phyloP scores from a whole-genome alignment of 495 filamentous ascomycete species.

The Venustampulla echinocandica region DNA sequence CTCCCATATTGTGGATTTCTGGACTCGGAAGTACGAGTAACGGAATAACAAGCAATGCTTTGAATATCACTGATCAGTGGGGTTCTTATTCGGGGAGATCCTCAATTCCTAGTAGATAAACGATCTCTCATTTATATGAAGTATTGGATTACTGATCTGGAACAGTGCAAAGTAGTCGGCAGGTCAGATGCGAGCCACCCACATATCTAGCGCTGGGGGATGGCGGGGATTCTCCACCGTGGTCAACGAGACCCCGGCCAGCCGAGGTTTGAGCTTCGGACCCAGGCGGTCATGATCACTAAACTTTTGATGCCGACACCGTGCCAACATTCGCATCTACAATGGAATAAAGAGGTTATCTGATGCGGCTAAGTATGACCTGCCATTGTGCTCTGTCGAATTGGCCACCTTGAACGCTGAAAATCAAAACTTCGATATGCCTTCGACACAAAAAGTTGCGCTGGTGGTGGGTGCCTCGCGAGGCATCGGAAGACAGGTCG shows the following conservation, averaged over 20 bases:
- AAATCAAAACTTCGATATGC: conserved; percentile 14
- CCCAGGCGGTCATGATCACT: conserved; percentile 9
- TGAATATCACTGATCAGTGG: no score
- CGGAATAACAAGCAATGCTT: no score
- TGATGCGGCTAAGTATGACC: not conserved
- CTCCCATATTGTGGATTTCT: conserved; percentile 34
- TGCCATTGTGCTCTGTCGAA: not conserved
- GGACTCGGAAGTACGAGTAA: not conserved
- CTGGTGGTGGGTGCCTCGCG: conserved; percentile 66
- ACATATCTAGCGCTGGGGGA: no score
- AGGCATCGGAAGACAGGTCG: conserved; percentile 72
- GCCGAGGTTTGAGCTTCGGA: conserved; percentile 4
- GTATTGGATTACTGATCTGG: no score
- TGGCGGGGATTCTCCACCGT: no score
- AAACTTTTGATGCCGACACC: conserved; percentile 1
- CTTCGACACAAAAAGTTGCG: conserved; percentile 38
- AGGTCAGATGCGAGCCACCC: no score
- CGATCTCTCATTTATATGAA: no score
- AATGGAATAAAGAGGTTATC: no score
- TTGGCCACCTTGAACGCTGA: not conserved
- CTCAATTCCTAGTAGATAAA: no score
- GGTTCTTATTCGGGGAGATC: no score
- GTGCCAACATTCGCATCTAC: not conserved
- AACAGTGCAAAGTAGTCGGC: no score
- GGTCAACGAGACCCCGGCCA: no score